These are phyloP conservation scores for Cutaneotrichosporon curvatum DNA, from an alignment of 1,284 basidiomycete species.

Conservation along the genomic window DNA sequence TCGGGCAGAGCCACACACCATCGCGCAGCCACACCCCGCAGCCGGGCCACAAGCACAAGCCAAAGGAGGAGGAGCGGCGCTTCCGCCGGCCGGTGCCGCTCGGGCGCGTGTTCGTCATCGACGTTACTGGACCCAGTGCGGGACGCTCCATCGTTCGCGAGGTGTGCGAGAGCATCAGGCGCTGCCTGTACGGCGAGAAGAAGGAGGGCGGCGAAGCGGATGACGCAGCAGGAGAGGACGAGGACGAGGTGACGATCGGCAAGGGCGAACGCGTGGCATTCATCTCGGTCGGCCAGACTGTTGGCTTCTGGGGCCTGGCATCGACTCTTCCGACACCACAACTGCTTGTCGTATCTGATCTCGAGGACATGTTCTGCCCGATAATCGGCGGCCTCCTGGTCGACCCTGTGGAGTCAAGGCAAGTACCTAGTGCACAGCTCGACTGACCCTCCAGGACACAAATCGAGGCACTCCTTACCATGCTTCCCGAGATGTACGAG, in stretches of 20 bases:
- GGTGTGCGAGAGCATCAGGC: constrained; percentile 61
- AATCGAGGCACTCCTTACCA: constrained; percentile 50
- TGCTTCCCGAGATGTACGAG: constrained; percentile 61
- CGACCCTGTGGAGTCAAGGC: constrained; percentile 66
- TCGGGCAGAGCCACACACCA: constrained; percentile 24
- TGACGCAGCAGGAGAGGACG: constrained; percentile 39
- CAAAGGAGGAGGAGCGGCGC: constrained; percentile 26
- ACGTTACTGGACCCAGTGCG: constrained; percentile 69
- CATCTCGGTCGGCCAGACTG: constrained; percentile 70
- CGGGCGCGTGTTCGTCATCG: constrained; percentile 79
- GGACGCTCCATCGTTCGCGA: constrained; percentile 66
- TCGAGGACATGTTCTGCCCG: constrained; percentile 86
- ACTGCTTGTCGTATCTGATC: constrained; percentile 80
- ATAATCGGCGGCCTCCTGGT: constrained; percentile 70
- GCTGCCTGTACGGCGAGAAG: constrained; percentile 61
- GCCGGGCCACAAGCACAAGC: constrained; percentile 26
- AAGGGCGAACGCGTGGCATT: constrained; percentile 58
- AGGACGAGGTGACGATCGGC: constrained; percentile 44
- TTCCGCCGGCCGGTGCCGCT: constrained; percentile 60
- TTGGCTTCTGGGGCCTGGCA: constrained; percentile 87
- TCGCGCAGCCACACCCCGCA: constrained; percentile 44
- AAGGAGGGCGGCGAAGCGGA: constrained; percentile 43
- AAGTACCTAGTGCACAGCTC: constrained; percentile 23
- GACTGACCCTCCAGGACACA: constrained; percentile 24
- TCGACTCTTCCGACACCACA: constrained; percentile 57